Percentiles rank a stretch among this genome's conserved stretches.
Conservation (phyloP, 768 basidiomycete species). For the Grammothele lineata region DNA sequence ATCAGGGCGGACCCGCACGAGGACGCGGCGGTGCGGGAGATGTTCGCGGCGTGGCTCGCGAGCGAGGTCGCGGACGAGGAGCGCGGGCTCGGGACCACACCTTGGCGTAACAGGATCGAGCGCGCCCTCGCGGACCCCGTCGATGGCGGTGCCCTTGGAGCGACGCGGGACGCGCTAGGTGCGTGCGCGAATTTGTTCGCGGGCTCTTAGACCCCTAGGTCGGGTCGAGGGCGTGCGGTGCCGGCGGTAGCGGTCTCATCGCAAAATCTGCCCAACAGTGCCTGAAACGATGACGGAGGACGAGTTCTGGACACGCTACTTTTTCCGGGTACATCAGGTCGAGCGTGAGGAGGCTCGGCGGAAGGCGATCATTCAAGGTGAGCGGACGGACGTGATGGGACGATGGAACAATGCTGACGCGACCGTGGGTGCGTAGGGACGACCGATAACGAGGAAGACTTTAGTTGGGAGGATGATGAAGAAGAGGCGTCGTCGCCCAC, state of each 20-base stretch:
- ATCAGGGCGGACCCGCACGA: constrained; percentile 71
- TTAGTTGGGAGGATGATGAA: constrained; percentile 92
- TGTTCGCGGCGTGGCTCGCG: constrained; percentile 55
- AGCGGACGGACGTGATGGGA: constrained; percentile 7
- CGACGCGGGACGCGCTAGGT: constrained; percentile 60
- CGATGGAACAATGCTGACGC: not conserved
- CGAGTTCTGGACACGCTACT: constrained; percentile 84
- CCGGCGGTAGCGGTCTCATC: too few species aligned
- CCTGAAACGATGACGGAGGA: constrained; percentile 59
- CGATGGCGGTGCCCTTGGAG: constrained; percentile 50
- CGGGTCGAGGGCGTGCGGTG: too few species aligned
- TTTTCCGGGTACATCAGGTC: constrained; percentile 84
- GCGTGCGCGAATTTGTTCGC: constrained; percentile 15
- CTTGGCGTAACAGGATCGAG: constrained; percentile 52
- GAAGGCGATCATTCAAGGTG: constrained; percentile 72
- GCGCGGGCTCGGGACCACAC: constrained; percentile 45
- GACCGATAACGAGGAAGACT: constrained; percentile 75
- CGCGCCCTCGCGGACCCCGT: constrained; percentile 44
- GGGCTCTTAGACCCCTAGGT: not conserved
- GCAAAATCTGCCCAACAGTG: constrained; percentile 47
- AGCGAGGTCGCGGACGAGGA: constrained; percentile 47
- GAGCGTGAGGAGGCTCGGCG: constrained; percentile 73
- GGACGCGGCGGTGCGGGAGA: constrained; percentile 50
- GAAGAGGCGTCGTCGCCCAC: constrained; percentile 44
- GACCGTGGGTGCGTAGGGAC: constrained; percentile 36